Evolutionary conservation across 2,329 filamentous ascomycete species (phyloP).

Genomic region (Diaporthe helianthi): DNA sequence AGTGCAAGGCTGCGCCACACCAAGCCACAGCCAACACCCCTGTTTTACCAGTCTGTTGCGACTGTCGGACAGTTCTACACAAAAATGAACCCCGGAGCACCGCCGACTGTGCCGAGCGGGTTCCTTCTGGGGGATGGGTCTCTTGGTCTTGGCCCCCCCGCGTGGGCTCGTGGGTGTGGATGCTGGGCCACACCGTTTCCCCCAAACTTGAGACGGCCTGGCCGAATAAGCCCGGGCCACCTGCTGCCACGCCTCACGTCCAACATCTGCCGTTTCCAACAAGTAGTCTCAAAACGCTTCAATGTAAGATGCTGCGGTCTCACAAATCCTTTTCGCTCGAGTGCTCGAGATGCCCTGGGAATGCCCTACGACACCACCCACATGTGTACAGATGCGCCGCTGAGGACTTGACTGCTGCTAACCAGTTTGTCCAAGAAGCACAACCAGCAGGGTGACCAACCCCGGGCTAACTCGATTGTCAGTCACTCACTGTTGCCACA

Average conservation of each 20-base stretch:
- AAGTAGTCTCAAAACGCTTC: not conserved
- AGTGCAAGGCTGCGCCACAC: constrained; percentile 22
- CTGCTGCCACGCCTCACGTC: constrained; percentile 2
- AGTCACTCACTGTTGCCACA: constrained; percentile 1
- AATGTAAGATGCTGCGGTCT: not conserved
- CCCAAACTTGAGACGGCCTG: not conserved
- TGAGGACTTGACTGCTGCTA: not conserved
- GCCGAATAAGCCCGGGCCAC: not conserved
- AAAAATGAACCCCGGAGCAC: too few relatives aligned
- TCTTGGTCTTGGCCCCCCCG: too few relatives aligned
- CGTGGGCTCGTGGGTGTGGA: not conserved
- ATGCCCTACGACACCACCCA: too few relatives aligned
- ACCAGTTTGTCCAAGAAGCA: too few relatives aligned
- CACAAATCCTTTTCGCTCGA: not conserved
- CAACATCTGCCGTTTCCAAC: not conserved
- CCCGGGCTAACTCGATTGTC: not conserved
- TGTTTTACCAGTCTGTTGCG: too few relatives aligned
- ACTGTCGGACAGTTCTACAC: too few relatives aligned
- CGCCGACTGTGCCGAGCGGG: not conserved
- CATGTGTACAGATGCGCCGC: not conserved
- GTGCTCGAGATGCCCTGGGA: not conserved
- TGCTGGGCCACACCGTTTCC: not conserved
- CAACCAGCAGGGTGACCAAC: too few relatives aligned
- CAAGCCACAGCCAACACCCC: not conserved
- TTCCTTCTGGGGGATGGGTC: too few relatives aligned